Conservation (phyloP, 176 grass and related monocot species). For the Avena insularis region DNA sequence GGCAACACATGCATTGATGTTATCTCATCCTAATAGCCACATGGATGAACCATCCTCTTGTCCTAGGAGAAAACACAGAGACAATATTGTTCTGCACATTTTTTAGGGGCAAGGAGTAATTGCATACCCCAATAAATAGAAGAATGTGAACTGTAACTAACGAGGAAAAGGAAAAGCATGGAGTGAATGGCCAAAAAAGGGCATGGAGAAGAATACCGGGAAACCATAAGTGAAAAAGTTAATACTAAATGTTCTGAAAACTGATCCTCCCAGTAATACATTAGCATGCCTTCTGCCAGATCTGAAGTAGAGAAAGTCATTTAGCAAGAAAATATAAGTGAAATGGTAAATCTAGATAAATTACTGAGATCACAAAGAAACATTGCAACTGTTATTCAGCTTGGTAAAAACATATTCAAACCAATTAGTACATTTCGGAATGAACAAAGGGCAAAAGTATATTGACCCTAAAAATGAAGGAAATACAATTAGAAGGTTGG, state of each 20-base stretch:
- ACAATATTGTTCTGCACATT: neutral
- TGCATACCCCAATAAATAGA: slow-evolving; percentile 20
- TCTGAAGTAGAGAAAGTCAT: slow-evolving; percentile 53
- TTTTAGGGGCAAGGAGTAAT: slow-evolving; percentile 19
- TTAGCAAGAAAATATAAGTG: slow-evolving; percentile 33
- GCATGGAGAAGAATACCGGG: slow-evolving; percentile 65
- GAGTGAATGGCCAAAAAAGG: slow-evolving; percentile 12
- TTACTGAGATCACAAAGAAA: slow-evolving; percentile 23
- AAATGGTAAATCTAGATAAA: slow-evolving; percentile 2
- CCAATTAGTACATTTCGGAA: neutral
- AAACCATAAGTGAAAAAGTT: slow-evolving; percentile 99
- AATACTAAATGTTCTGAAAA: slow-evolving; percentile 87
- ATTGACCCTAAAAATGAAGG: slow-evolving; percentile 21
- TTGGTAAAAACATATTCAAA: slow-evolving; percentile 23
- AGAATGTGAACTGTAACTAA: slow-evolving; percentile 28
- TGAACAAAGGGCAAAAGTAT: neutral
- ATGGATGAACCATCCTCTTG: neutral
- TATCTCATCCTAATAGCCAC: neutral
- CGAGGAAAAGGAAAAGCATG: slow-evolving; percentile 18
- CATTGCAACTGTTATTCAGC: neutral
- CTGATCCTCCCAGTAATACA: slow-evolving; percentile 69
- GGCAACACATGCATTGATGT: neutral
- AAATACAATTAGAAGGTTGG: slow-evolving; percentile 1
- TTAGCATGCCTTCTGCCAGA: slow-evolving; percentile 84
- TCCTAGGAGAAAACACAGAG: slow-evolving; percentile 15